Base-by-base conservation (phyloP, 257 asterid genomes). In the Petrea volubilis region DNA sequence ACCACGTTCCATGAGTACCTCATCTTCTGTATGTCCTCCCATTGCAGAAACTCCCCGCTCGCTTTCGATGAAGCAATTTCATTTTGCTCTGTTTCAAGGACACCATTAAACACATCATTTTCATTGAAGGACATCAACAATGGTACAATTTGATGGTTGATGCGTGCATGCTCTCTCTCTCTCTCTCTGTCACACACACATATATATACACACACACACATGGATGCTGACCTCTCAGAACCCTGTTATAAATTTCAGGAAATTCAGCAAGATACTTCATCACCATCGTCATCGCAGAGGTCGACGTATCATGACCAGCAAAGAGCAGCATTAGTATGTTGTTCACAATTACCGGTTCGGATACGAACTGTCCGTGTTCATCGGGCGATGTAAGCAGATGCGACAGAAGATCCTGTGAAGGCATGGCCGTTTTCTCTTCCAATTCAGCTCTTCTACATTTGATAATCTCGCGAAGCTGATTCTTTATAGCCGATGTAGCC, bases 241-340 rank as follows among this genome's bases (percentile, higher is more conserved):
- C 88, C 41, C 75, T 74, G 1, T 88, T 87, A 14, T 90, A 86
- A 36, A 92, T 80, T 36, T 86, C 58, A 43, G 97, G 97, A 47
- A 78, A 62, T 34, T 90, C 79, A 0, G 86, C 96, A 12, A 92
- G 96, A 13, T 46, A 56, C 84, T 83, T 92, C 64, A 92, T 71
- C 56, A 88, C 53, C 71, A 92, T 67, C 6, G 95, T 82, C 24
- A 88, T 73, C 3, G 93, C 76, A 1, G 74, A 85, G 6, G 88
- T 86, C 0, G 96, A 82, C 23, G 96, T 90, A 83, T 90, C 98
- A 40, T 90, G 94, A 17, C 97, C 93, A 3, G 95, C 97, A 60
- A 90, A 90, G 66, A 92, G 85, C 20, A 92, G 77, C 83, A 86
- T 34, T 3, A 92, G 59, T 14, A 90, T 81, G 81, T 88, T 90